Evolutionary conservation across 345 rosid genomes (phyloP).

Genomic region (Brassica rapa): DNA sequence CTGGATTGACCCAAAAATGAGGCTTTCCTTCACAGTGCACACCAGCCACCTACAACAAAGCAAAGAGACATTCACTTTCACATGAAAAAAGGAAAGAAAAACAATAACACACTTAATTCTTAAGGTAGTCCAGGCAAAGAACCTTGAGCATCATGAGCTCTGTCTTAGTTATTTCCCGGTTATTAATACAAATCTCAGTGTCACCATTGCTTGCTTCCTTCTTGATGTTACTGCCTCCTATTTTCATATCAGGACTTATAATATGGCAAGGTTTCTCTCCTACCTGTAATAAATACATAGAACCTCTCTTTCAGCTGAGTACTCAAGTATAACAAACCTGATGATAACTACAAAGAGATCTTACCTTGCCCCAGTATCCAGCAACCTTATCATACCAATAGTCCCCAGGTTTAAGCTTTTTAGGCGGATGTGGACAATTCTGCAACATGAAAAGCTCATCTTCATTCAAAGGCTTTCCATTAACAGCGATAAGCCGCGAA

Average conservation of each 20-base stretch:
- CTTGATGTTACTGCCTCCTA: slow-evolving; percentile 55
- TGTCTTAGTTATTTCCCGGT: slow-evolving; percentile 62
- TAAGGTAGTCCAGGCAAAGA: slow-evolving; percentile 15
- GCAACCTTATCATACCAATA: slow-evolving; percentile 88
- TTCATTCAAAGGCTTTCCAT: slow-evolving; percentile 51
- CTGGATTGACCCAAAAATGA: slow-evolving; percentile 65
- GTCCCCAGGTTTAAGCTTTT: slow-evolving; percentile 64
- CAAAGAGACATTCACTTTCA: neutral
- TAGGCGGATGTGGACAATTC: slow-evolving; percentile 69
- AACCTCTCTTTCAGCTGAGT: slow-evolving; percentile 19
- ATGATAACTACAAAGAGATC: slow-evolving; percentile 13
- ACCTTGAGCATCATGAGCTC: slow-evolving; percentile 81
- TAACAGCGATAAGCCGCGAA: slow-evolving; percentile 62
- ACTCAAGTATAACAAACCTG: neutral
- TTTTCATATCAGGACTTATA: slow-evolving; percentile 52
- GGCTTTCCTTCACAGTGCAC: slow-evolving; percentile 75
- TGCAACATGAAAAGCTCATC: slow-evolving; percentile 56
- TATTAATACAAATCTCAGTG: slow-evolving; percentile 57
- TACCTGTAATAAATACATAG: slow-evolving; percentile 49
- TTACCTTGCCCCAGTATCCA: slow-evolving; percentile 96
- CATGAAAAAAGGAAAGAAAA: neutral
- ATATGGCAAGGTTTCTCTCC: slow-evolving; percentile 82
- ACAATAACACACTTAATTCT: neutral
- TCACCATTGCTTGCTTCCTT: slow-evolving; percentile 73
- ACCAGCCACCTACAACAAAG: slow-evolving; percentile 51